Evolutionary conservation across 2,329 filamentous ascomycete species (phyloP).

Genomic region (Neonectria faginata): DNA sequence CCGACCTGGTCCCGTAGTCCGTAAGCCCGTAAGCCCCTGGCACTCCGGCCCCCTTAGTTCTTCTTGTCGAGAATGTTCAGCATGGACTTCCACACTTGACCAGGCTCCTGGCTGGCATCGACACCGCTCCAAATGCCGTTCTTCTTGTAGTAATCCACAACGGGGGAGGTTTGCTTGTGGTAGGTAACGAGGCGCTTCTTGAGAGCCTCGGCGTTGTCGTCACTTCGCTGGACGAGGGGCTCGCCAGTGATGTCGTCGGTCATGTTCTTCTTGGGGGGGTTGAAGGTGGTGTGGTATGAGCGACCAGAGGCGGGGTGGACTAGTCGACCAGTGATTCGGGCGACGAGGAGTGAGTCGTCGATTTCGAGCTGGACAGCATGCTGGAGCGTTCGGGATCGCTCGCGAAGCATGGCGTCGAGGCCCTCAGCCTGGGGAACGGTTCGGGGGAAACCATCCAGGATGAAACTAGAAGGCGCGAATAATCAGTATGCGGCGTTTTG

Average conservation of each 20-base stretch:
- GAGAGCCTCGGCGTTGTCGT: conserved; percentile 95
- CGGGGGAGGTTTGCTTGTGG: conserved; percentile 91
- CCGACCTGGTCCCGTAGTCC: conserved; percentile 6
- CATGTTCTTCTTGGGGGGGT: conserved; percentile 94
- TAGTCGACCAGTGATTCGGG: conserved; percentile 95
- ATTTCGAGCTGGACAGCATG: conserved; percentile 98
- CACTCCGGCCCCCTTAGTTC: conserved; percentile 20
- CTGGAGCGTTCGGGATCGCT: conserved; percentile 85
- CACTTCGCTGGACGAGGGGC: conserved; percentile 93
- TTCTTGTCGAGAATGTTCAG: conserved; percentile 80
- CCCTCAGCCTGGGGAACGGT: conserved; percentile 96
- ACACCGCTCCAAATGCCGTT: conserved; percentile 97
- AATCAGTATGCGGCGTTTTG: conserved; percentile 37
- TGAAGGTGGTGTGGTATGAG: conserved; percentile 98
- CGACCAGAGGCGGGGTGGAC: conserved; percentile 96
- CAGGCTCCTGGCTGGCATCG: conserved; percentile 95
- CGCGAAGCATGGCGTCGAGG: conserved; percentile 89
- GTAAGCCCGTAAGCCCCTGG: background rate
- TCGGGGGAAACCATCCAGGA: conserved; percentile 97
- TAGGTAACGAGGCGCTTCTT: conserved; percentile 96
- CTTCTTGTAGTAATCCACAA: conserved; percentile 96
- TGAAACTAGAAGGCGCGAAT: conserved; percentile 74
- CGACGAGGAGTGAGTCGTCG: conserved; percentile 91
- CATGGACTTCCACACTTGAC: conserved; percentile 94
- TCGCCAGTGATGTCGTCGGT: conserved; percentile 97